Evolutionary conservation across 495 filamentous ascomycete genomes (phyloP), one percentile per base, ranked within the genome.

Genomic region (Aspergillus sclerotiicarbonarius): DNA sequence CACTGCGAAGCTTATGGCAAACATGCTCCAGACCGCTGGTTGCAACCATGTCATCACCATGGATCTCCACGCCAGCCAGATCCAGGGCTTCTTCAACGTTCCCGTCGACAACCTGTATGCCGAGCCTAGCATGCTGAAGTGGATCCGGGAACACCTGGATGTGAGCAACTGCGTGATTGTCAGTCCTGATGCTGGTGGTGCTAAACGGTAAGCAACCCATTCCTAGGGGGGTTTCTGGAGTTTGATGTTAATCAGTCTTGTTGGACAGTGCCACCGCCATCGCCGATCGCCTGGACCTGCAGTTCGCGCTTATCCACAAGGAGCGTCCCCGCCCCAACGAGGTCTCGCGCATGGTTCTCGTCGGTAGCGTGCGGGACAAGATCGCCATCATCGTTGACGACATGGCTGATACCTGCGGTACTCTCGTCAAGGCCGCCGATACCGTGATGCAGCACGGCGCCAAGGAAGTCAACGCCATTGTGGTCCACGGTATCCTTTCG

Each of bases 301-400:
- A 89, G 62, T 98, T 98, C 73, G 94, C 94, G n/a, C 85, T 98
- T 32, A 98, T 98, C 68, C 94, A 98, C 84, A 98, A 98, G 76
- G 93, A 98, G 75, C 91, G 94, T 53, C 88, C 92, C 0, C 84
- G 92, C 20, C 93, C 94, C 53, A 97, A 96, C 70, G 94, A 96
- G 72, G 93, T 98, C 60, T 91, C 89, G 19, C 89, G 89, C 64
- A 98, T 98, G 94, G 92, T 96, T 15, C 82, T 91, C 25, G 85
- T 86, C 54, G 85, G 84, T 41, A 83, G 84, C 59, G 82, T 87
- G 33, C 74, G 75, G 46, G 81, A 78, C 71, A 80, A 84, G 62
- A 75, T 86, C 54, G 76, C 84, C 71, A 91, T 93, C 63, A 87
- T 96, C 33, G 89, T 96, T 56, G 90, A 90, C 50, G 88, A 90